These are phyloP conservation scores for Lasiosphaeria hispida DNA, from an alignment of 495 filamentous ascomycete genomes.

Conservation along the genomic window DNA sequence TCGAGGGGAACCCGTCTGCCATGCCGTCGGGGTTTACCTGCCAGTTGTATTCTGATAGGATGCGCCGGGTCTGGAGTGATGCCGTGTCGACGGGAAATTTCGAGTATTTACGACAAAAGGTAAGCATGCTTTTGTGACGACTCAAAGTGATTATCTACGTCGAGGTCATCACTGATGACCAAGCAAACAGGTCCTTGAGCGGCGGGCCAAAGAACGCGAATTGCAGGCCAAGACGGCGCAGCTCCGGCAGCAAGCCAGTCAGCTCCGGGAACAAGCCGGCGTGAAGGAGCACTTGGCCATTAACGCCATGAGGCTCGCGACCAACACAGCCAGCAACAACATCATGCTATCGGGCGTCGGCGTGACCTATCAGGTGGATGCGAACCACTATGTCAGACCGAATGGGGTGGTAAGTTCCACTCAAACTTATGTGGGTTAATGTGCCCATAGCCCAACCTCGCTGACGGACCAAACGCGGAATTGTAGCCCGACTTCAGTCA, in stretches of 20 bases:
- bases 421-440: too few relatives aligned
- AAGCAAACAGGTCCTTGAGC: constrained; percentile 4
- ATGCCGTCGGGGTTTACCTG: constrained; percentile 8
- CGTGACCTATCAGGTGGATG: constrained; percentile 8
- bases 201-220: constrained; percentile 8
- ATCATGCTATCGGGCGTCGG: constrained; percentile 13
- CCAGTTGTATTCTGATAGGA: constrained; percentile 16
- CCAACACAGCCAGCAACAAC: constrained; percentile 1
- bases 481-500: constrained; percentile 17
- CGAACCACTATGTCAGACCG: not conserved
- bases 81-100: constrained; percentile 7
- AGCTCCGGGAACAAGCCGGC: constrained; percentile 1
- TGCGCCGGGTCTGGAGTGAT: constrained; percentile 16
- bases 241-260: constrained; percentile 1
- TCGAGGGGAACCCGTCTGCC: not conserved
- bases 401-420: constrained; percentile 7
- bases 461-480: too few relatives aligned
- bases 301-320: not conserved
- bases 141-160: too few relatives aligned
- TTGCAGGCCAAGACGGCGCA: constrained; percentile 11
- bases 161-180: too few relatives aligned
- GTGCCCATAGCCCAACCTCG: not conserved
- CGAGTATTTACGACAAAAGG: constrained; percentile 13
- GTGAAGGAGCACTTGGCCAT: constrained; percentile 9
- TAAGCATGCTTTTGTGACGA: not conserved